phyloP scores from a whole-genome alignment of 345 rosid species.

The Aegle marmelos region DNA sequence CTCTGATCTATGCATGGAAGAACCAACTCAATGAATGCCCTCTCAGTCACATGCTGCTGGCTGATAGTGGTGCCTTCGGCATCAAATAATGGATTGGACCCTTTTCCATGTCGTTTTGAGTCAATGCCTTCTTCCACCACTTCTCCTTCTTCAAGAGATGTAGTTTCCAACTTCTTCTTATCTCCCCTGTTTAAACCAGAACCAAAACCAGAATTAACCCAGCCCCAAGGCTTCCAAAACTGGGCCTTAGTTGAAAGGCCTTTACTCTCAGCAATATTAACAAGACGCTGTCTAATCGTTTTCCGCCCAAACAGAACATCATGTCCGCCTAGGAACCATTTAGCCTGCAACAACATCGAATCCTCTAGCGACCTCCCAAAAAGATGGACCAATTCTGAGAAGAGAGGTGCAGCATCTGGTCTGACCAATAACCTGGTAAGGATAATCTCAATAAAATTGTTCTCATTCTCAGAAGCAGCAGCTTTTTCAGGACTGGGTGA shows the following conservation, averaged over 20 bases:
- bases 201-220: conserved; percentile 54
- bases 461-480: conserved; percentile 87
- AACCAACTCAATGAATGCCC: conserved; percentile 78
- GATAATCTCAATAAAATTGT: conserved; percentile 75
- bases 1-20: conserved; percentile 98
- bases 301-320: conserved; percentile 94
- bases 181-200: conserved; percentile 40
- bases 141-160: conserved; percentile 92
- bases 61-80: conserved; percentile 35
- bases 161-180: conserved; percentile 57
- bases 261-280: conserved; percentile 72
- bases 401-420: conserved; percentile 95
- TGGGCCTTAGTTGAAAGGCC: conserved; percentile 72
- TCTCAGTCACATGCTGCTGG: conserved; percentile 68
- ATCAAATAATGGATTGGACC: conserved; percentile 37
- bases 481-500: conserved; percentile 69
- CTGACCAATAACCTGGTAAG: conserved; percentile 93
- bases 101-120: conserved; percentile 43
- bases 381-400: conserved; percentile 91
- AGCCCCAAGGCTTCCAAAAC: conserved; percentile 94
- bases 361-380: conserved; percentile 97
- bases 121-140: conserved; percentile 72
- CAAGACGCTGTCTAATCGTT: conserved; percentile 81
- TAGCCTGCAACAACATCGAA: conserved; percentile 85
- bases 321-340: conserved; percentile 85